Evolutionary conservation across 2,329 filamentous ascomycete genomes (phyloP), one percentile per base, ranked within the genome.

Genomic region (Fusarium incarnatum): DNA sequence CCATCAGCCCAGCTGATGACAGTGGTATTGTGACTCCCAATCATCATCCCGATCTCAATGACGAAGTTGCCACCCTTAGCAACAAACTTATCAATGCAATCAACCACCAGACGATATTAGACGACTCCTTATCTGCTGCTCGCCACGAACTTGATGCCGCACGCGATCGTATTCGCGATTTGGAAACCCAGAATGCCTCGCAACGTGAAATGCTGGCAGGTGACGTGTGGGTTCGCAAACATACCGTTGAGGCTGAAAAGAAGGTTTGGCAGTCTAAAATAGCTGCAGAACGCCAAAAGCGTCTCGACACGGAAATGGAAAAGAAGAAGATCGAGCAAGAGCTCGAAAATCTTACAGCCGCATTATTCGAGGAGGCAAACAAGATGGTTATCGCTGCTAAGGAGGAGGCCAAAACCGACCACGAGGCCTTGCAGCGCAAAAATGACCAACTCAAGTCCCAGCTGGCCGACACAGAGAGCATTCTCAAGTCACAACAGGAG

Each of bases 321-420:
- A 97, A 96, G 84, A 93, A 92, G 79, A 90, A 90, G 68, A 97
- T 98, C 30, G 96, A 99, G 79, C 90, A 92, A 73, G 96, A 99
- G 80, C 83, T 99, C 47, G 96, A 98, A 81, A 93, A 89, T 55
- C 81, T 99, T 69, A 98, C 96, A 0, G 90, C 94, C 3, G 94
- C 94, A 28, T 86, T 99, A n/a, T 99, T 99, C 69, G 94, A 98
- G 78, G 95, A 99, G 83, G 96, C 96, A 52, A 98, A 99, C 82
- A 94, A 92, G 85, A 98, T 99, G 95, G 96, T 99, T 55, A 93
- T 95, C 42, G 78, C 75, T 18, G 95, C 95, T 40, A 93, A 97
- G 77, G 94, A 94, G 78, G 93, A 97, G 67, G 94, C 96, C 11
- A 90, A 94, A 66, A 90, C 88, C 69, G 94, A 98, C 73, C 91